Evolutionary conservation across 2,329 filamentous ascomycete species (phyloP), one percentile per base, ranked within the genome.

Genomic region (Hymenoscyphus infarciens): DNA sequence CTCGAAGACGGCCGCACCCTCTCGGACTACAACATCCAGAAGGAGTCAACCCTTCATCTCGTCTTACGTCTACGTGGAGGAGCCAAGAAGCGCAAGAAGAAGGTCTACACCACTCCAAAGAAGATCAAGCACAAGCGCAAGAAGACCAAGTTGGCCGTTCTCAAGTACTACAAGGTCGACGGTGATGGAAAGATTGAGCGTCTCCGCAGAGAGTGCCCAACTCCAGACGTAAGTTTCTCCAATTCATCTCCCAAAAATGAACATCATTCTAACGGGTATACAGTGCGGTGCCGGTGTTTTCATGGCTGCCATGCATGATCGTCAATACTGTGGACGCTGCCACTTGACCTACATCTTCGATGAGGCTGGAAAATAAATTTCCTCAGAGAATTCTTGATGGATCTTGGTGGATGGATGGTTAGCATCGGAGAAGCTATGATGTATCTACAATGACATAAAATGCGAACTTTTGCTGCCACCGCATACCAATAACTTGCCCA

Each of bases 61-160:
- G 95, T 99, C 75, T 89, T 99, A 75, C 92, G 95, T 79, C 92
- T 99, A 68, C 95, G 94, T 87, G 95, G 95, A 87, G 95, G 94
- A 82, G 93, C 82, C 79, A 99, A 99, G 92, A 97, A 98, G 91
- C 89, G 96, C 83, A 99, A 99, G 92, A 97, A 97, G 92, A 99
- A 99, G 93, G 95, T 99, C 75, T 99, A 99, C 91, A 98, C 92
- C 80, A 99, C 95, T 77, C 95, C 95, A 81, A 99, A 99, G 93
- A 99, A 99, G 92, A 99, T 99, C 90, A 99, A 99, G 95, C 95
- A 99, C 90, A 99, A 99, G 93, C 90, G 92, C 86, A 99, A 98
- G 92, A 99, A 99, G 94, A 97, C 91, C 88, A 99, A 99, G 90
- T 85, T 99, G 81, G 95, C 95, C 77, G 94, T 99, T 75, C 93